Conservation (phyloP, 331 rosid species). For the Phaseolus coccineus region DNA sequence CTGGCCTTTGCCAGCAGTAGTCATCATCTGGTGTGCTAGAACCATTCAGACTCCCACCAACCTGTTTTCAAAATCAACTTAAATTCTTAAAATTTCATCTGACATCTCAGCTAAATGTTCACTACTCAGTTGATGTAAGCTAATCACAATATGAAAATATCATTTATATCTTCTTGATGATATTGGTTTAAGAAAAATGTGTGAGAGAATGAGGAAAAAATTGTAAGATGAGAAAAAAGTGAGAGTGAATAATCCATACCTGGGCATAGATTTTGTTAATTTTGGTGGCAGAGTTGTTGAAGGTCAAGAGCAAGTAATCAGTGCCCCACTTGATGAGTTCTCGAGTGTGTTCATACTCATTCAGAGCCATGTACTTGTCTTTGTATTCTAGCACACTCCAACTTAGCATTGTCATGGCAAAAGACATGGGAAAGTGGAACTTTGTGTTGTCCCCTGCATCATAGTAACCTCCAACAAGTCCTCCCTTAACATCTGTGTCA, state of each 20-base stretch:
- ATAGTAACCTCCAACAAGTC: slow-evolving; percentile 64
- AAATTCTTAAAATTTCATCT: too few relatives aligned
- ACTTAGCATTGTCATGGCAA: slow-evolving; percentile 70
- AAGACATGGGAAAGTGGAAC: slow-evolving; percentile 62
- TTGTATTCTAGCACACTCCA: slow-evolving; percentile 67
- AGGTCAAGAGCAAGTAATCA: slow-evolving; percentile 72
- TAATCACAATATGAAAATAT: too few relatives aligned
- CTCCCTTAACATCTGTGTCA: slow-evolving; percentile 49
- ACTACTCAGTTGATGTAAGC: too few relatives aligned
- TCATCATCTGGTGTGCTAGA: slow-evolving; percentile 58
- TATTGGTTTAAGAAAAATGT: too few relatives aligned
- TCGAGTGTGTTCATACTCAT: slow-evolving; percentile 55
- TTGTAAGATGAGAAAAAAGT: too few relatives aligned
- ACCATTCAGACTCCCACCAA: slow-evolving; percentile 56
- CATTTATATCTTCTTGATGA: too few relatives aligned
- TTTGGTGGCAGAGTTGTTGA: slow-evolving; percentile 67
- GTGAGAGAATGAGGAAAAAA: too few relatives aligned
- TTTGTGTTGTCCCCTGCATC: slow-evolving; percentile 61
- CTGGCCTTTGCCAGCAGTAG: slow-evolving; percentile 75
- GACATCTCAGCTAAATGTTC: too few relatives aligned
- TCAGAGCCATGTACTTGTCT: slow-evolving; percentile 47
- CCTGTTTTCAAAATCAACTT: slow-evolving; percentile 17
- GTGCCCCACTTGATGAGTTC: slow-evolving; percentile 78
- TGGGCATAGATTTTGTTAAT: slow-evolving; percentile 61
- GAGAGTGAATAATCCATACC: slow-evolving; percentile 30